Evolutionary conservation across 2,329 filamentous ascomycete genomes (phyloP), one percentile per base, ranked within the genome.

Genomic region (Aspergillus sp.): DNA sequence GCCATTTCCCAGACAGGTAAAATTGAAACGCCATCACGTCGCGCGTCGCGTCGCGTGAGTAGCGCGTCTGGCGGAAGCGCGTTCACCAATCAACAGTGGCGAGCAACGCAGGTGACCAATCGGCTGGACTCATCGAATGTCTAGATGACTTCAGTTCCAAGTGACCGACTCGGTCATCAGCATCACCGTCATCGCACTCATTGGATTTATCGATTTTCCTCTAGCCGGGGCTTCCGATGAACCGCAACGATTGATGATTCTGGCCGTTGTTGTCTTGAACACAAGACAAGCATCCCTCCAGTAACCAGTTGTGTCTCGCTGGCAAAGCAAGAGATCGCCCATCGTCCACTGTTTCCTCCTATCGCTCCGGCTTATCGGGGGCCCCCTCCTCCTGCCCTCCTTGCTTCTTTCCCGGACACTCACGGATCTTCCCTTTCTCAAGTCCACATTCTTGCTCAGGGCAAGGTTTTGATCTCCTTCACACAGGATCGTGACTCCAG

Each of bases 311-410:
- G 47, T 21, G 47, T n/a, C 8, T 49, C 47, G 47, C 47, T n/a
- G 39, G 39, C 25, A 38, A 38, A 52, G 58, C 39, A 21, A 30
- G 28, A 12, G 10, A 30, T 13, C 30, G 30, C 4, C 32, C 2
- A 36, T 13, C 12, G 32, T 36, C 32, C 32, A 15, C 32, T 13
- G 25, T 54, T 49, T 57, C 45, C 59, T 60, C 62, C 60, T 62
- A 63, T 63, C 62, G 57, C 52, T 43, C 47, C 45, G 61, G 61
- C 63, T 65, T 65, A 65, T 65, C 63, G 39, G 39, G 28, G 1
- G 1, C 4, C 30, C 50, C 36, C 51, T 25, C 21, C 48, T n/a
- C n/a, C 51, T 49, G 28, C 30, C 32, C 55, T 50, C 62, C 62
- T 64, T 64, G 41, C 63, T 28, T 63, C 39, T 41, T 9, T 17